Conservation (phyloP, 106 monocot genomes). For the Dioscorea alata region DNA sequence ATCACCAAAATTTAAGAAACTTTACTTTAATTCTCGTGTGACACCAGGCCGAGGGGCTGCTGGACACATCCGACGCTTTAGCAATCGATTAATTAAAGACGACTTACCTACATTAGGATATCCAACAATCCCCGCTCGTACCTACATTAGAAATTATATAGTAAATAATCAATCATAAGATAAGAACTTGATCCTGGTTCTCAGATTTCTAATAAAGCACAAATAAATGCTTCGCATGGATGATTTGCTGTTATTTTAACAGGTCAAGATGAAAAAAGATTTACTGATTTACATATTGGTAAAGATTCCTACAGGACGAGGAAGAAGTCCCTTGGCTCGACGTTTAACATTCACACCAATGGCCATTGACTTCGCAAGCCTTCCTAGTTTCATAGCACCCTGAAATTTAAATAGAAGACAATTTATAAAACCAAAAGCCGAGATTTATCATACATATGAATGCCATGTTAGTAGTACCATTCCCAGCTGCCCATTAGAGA, state of each 20-base stretch:
- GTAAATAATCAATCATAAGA: too few relatives aligned
- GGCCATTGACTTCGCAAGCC: slow-evolving; percentile 89
- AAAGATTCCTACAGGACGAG: slow-evolving; percentile 64
- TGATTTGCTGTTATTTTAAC: too few relatives aligned
- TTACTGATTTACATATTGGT: too few relatives aligned
- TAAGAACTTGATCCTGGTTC: too few relatives aligned
- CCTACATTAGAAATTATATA: slow-evolving; percentile 24
- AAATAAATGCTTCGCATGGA: too few relatives aligned
- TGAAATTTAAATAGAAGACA: slow-evolving; percentile 23
- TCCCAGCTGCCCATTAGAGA: slow-evolving; percentile 89
- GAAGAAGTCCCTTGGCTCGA: slow-evolving; percentile 89
- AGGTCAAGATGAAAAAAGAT: too few relatives aligned
- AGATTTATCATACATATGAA: neutral
- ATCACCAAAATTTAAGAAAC: too few relatives aligned
- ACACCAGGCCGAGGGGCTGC: slow-evolving; percentile 97
- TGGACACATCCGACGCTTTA: slow-evolving; percentile 91
- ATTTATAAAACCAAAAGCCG: neutral
- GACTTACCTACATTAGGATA: slow-evolving; percentile 99
- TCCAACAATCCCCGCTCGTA: slow-evolving; percentile 95
- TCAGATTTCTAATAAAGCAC: too few relatives aligned
- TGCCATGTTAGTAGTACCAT: slow-evolving; percentile 39
- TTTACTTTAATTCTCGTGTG: slow-evolving; percentile 84
- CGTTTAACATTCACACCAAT: slow-evolving; percentile 69
- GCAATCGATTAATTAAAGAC: slow-evolving; percentile 85
- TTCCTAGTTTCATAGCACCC: slow-evolving; percentile 89